Evolutionary conservation across 305 asterid species (phyloP), one percentile per base, ranked within the genome.

Genomic region (Solanum hybrid): DNA sequence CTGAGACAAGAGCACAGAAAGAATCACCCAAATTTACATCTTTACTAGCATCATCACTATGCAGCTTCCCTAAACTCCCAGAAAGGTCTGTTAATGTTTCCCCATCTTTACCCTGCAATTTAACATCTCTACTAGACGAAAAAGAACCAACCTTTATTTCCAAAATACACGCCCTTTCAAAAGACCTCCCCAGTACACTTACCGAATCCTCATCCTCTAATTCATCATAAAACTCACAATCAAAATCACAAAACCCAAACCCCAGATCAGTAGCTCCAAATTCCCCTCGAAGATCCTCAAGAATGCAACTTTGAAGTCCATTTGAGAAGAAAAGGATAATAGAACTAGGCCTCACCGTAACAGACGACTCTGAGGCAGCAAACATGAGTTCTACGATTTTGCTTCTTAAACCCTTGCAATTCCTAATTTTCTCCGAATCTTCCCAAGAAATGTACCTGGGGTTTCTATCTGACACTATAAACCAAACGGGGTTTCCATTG

Each of bases 401-500:
- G 0, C 69, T 73, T 91, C 90, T 92, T 88, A 96, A 91, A 9
- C 98, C 97, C 93, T 93, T 95, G 39, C 89, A 89, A 34, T 22
- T 85, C 88, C 31, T 85, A 12, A 28, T 61, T 20, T 4, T 1
- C 77, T 1, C 87, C 36, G 91, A 77, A 11, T 88, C 92, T 4
- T 93, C 92, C 98, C 98, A 95, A 34, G 92, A 85, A 90, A 95
- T 91, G 92, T 93, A 92, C 90, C 86, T 96, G 31, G 98, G 96
- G 91, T 96, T 97, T 90, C 98, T 92, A 86, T 92, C 98, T 11
- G 99, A 97, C 4, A 96, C 99, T 26, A 96, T 69, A 89, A 97
- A 91, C 99, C 99, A 97, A 90, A 96, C 97, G 5, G 99, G 99
- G 89, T 91, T 92, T 61, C 98, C 98, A 61, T 93, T 92, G 26